Base-by-base conservation (phyloP, 1,139 yeast species). In the Sugiyamaella neomexicana region DNA sequence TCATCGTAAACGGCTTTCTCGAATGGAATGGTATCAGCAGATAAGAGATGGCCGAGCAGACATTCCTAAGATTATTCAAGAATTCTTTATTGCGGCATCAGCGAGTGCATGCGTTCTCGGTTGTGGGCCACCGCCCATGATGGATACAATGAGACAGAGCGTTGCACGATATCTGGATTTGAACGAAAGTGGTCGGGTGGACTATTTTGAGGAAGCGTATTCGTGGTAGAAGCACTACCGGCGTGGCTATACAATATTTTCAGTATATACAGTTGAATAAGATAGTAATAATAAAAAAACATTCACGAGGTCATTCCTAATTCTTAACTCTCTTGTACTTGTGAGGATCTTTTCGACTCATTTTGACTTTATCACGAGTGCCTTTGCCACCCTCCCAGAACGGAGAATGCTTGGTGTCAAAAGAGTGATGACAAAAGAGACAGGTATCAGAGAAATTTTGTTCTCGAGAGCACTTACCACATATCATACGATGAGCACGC, bases 351-450 rank as follows among this genome's bases (percentile, higher is more conserved):
- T 73, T 73, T 20, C 73, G 60, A 55, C 74, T 71, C 75, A 75
- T 71, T 52, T 62, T 64, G 15, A 62, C 60, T 32, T 65, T 69
- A 55, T 75, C 76, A 17, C 78, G 67, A n/a, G 75, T 72, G 1
- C 78, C 78, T 42, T 65, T 65, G 0, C 78, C 78, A 25, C 78
- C 78, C 55, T 75, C 78, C 78, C 78, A 75, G 60, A 74, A 75
- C 12, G 75, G 72, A 5, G 75, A 62, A 39, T 58, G 66, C 32
- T 68, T 61, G 17, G 62, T 59, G 10, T 70, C 66, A 57, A 70
- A 74, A 34, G 69, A 64, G 51, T 71, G 73, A 9, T 66, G 63
- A 55, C 77, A 74, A 57, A 64, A 71, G 10, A 58, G 61, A 53
- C 77, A 74, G 8, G 61, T 62, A 23, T 65, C 66, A 34, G 68